These are phyloP conservation scores for Coniochaeta prunicola DNA, from an alignment of 2,329 filamentous ascomycete genomes.

Conservation along the genomic window DNA sequence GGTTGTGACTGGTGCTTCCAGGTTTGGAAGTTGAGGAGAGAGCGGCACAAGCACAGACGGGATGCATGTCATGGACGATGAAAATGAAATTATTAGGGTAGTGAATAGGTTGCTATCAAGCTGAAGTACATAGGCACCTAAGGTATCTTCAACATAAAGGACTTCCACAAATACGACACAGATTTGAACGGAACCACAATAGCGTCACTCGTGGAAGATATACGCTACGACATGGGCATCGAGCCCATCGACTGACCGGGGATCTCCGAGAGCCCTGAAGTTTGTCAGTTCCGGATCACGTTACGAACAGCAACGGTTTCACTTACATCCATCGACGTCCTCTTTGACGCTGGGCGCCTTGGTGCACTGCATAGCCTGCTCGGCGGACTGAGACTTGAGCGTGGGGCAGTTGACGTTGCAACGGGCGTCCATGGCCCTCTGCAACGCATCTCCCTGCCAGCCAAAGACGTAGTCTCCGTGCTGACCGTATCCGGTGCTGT, in stretches of 20 bases:
- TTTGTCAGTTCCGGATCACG: neutral
- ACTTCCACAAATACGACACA: too few relatives aligned
- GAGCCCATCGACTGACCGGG: neutral
- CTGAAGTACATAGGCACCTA: too few relatives aligned
- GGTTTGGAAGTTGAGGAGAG: neutral
- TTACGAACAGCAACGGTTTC: neutral
- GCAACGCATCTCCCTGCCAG: conserved; percentile 9
- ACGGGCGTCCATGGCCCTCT: conserved; percentile 11
- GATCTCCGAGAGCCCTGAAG: neutral
- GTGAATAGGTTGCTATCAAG: too few relatives aligned
- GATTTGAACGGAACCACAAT: too few relatives aligned
- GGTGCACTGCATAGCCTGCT: conserved; percentile 12
- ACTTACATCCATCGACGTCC: conserved; percentile 7
- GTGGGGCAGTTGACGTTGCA: conserved; percentile 14
- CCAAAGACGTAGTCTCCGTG: conserved; percentile 12
- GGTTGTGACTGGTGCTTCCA: neutral
- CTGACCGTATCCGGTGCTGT: conserved; percentile 12
- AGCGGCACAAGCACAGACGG: neutral
- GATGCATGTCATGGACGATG: neutral
- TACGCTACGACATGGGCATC: neutral
- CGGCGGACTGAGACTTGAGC: conserved; percentile 14
- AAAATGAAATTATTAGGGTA: too few relatives aligned
- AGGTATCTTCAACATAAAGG: too few relatives aligned
- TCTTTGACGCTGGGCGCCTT: conserved; percentile 9
- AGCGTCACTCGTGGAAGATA: too few relatives aligned